A percentile compares a stretch with the other conserved stretches of the same genome.
Conservation (phyloP, 805 yeast genomes). For the Barnettozyma wickerhamii region DNA sequence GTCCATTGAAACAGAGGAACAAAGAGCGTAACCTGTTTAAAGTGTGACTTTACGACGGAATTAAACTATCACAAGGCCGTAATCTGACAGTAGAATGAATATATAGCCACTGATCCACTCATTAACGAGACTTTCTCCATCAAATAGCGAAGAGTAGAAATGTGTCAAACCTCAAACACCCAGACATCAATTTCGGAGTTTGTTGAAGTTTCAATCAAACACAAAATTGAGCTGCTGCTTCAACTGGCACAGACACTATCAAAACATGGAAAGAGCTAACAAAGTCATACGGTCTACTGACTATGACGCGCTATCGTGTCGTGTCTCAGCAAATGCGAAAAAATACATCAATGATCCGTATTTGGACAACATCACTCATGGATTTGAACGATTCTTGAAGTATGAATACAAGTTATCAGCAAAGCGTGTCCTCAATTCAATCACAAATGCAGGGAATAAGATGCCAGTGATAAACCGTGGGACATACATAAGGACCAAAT, state of each 20-base stretch:
- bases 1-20: slow-evolving; percentile 26
- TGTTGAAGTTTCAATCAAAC: too few relatives aligned
- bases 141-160: too few relatives aligned
- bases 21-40: slow-evolving; percentile 23
- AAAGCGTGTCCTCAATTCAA: slow-evolving; percentile 14
- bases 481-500: slow-evolving; percentile 54
- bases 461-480: slow-evolving; percentile 69
- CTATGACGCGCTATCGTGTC: slow-evolving; percentile 65
- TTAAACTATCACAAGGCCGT: too few relatives aligned
- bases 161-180: neutral
- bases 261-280: slow-evolving; percentile 10
- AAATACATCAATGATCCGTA: slow-evolving; percentile 42
- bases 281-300: slow-evolving; percentile 42
- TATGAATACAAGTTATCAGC: slow-evolving; percentile 21
- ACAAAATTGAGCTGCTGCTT: neutral
- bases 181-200: too few relatives aligned
- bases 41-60: too few relatives aligned
- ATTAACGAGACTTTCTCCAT: too few relatives aligned
- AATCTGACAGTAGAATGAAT: too few relatives aligned
- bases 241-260: neutral
- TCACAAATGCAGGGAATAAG: slow-evolving; percentile 16
- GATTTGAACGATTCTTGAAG: slow-evolving; percentile 20
- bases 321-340: slow-evolving; percentile 46
- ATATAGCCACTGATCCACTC: too few relatives aligned
- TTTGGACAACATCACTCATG: slow-evolving; percentile 13